A percentile compares a stretch with the other conserved stretches of the same genome.
Evolutionary conservation across 1,284 basidiomycete genomes (phyloP).

Genomic region (Sphagnurus paluster): DNA sequence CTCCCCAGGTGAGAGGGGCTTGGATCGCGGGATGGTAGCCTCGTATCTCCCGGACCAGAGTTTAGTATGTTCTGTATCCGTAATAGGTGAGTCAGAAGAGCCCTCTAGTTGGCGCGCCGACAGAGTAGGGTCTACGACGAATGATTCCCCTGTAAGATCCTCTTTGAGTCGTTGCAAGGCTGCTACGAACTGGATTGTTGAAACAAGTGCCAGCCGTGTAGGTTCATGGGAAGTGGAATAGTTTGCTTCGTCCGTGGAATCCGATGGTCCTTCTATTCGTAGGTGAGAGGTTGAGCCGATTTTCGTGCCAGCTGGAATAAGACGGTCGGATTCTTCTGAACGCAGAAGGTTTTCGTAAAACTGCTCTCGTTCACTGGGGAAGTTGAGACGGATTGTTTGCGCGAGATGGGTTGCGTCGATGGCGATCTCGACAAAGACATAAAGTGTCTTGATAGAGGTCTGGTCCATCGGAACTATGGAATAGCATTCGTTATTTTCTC

Average conservation of each 20-base stretch:
- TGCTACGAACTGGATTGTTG: slow-evolving; percentile 94
- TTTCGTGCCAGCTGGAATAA: slow-evolving; percentile 52
- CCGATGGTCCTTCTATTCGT: slow-evolving; percentile 50
- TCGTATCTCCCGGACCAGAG: slow-evolving; percentile 74
- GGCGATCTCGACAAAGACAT: slow-evolving; percentile 97
- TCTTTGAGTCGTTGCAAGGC: slow-evolving; percentile 87
- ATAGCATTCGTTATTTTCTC: slow-evolving; percentile 1
- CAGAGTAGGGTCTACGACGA: slow-evolving; percentile 8
- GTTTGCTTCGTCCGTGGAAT: slow-evolving; percentile 4
- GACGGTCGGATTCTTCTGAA: slow-evolving; percentile 46
- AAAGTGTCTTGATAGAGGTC: slow-evolving; percentile 93
- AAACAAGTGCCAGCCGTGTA: slow-evolving; percentile 85
- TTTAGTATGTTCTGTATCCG: slow-evolving; percentile 15
- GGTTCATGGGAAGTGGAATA: slow-evolving; percentile 31
- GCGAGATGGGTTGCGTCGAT: slow-evolving; percentile 87
- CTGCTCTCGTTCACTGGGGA: slow-evolving; percentile 72
- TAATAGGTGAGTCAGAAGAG: slow-evolving; percentile 4
- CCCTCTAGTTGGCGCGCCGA: slow-evolving; percentile 9
- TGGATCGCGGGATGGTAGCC: slow-evolving; percentile 83
- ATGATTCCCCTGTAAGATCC: slow-evolving; percentile 53
- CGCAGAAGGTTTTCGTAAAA: slow-evolving; percentile 63
- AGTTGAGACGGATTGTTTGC: slow-evolving; percentile 87
- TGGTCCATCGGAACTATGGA: slow-evolving; percentile 88
- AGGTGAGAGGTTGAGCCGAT: slow-evolving; percentile 54
- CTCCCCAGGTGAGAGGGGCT: slow-evolving; percentile 95